These are phyloP conservation scores for Kodamaea kaohsiungensis DNA, from an alignment of 805 yeast species.

Conservation along the genomic window DNA sequence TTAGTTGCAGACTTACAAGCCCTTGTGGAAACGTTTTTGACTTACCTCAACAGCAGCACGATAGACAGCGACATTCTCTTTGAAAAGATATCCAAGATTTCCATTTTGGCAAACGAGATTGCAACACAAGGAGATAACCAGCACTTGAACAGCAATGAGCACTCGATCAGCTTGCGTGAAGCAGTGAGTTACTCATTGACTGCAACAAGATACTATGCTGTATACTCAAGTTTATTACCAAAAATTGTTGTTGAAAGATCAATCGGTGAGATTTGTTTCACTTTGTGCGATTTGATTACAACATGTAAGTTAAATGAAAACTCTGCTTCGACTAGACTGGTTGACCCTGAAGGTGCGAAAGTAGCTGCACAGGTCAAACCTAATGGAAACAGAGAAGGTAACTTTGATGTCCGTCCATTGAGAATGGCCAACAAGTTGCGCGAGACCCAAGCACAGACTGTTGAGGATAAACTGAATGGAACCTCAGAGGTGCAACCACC, in stretches of 20 bases:
- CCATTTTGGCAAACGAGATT: constrained; percentile 45
- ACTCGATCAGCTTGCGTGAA: constrained; percentile 55
- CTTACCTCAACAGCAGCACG: constrained; percentile 27
- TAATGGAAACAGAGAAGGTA: constrained; percentile 10
- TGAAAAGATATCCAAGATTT: constrained; percentile 51
- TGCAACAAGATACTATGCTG: constrained; percentile 69
- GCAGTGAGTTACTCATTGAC: constrained; percentile 76
- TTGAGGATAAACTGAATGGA: neutral
- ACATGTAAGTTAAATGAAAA: constrained; percentile 45
- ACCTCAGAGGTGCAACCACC: neutral
- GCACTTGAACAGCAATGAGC: constrained; percentile 32
- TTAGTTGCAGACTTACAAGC: constrained; percentile 49
- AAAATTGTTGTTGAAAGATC: constrained; percentile 72
- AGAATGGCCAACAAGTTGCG: constrained; percentile 61
- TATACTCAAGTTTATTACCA: constrained; percentile 67
- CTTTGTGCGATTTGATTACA: constrained; percentile 61
- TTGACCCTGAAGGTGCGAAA: constrained; percentile 6
- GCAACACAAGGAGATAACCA: constrained; percentile 33
- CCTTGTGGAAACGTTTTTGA: constrained; percentile 47
- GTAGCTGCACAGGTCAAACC: neutral
- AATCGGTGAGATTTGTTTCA: constrained; percentile 67
- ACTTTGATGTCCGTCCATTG: constrained; percentile 61
- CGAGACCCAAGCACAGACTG: constrained; percentile 8
- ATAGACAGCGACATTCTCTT: constrained; percentile 45
- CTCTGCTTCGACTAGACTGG: constrained; percentile 11